phyloP scores from a whole-genome alignment of 805 yeast genomes.

The Candida awuae region DNA sequence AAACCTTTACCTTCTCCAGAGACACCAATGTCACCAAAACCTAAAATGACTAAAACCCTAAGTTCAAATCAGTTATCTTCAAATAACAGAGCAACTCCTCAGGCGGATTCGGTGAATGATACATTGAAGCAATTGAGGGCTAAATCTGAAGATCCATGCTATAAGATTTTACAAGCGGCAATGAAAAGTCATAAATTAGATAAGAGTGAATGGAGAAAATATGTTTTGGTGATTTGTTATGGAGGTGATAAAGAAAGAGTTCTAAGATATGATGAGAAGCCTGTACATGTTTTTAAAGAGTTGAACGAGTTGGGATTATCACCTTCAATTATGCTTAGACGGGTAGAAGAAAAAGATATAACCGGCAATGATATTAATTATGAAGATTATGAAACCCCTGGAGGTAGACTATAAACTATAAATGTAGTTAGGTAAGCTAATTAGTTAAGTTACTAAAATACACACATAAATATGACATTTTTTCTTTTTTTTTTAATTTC shows the following conservation, averaged over 20 bases:
- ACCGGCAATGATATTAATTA: conserved; percentile 12
- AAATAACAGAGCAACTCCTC: neutral
- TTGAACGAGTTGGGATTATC: conserved; percentile 76
- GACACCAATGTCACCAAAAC: conserved; percentile 47
- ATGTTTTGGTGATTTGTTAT: conserved; percentile 81
- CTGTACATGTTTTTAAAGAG: conserved; percentile 78
- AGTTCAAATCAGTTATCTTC: neutral
- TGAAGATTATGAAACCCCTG: conserved; percentile 30
- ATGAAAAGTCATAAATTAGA: conserved; percentile 76
- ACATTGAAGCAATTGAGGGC: conserved; percentile 80
- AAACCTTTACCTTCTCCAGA: conserved; percentile 59
- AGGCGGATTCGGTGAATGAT: conserved; percentile 31
- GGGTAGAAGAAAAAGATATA: conserved; percentile 49
- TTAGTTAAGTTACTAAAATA: too few species aligned
- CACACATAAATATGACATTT: neutral
- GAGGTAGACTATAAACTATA: conserved; percentile 31
- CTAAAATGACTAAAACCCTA: conserved; percentile 32
- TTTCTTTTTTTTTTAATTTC: too few species aligned
- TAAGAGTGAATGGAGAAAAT: conserved; percentile 77
- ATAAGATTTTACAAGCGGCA: conserved; percentile 79
- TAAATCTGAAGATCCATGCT: conserved; percentile 85
- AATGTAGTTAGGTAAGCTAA: too few species aligned
- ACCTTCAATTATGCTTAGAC: conserved; percentile 89
- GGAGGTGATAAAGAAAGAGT: conserved; percentile 89
- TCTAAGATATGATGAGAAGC: conserved; percentile 76